These are phyloP conservation scores for Leccinum griseonigrum DNA, from an alignment of 1,284 basidiomycete genomes.

Conservation along the genomic window DNA sequence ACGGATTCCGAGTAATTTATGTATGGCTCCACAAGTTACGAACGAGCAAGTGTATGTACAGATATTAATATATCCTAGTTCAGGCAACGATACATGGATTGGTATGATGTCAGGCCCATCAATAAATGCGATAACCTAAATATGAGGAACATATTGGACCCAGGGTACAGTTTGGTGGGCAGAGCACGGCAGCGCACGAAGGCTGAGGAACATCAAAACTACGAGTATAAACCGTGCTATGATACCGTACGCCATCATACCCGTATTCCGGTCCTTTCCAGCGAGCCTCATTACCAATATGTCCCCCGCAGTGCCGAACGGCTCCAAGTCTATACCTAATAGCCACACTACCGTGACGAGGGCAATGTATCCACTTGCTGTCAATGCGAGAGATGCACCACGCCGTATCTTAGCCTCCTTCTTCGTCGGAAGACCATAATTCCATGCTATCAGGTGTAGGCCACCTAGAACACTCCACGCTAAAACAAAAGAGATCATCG, in stretches of 20 bases:
- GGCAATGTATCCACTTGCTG: neutral
- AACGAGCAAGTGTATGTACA: slow-evolving; percentile 4
- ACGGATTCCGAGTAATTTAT: slow-evolving; percentile 18
- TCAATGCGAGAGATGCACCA: neutral
- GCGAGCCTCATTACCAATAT: no score
- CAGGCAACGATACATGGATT: neutral
- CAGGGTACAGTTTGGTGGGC: neutral
- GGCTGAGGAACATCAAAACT: neutral
- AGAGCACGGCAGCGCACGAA: neutral
- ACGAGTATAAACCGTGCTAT: neutral
- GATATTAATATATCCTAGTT: neutral
- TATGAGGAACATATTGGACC: neutral
- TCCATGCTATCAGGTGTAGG: neutral
- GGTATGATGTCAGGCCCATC: neutral
- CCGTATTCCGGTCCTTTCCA: no score
- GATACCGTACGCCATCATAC: no score
- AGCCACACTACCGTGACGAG: no score
- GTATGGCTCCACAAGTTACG: slow-evolving; percentile 6
- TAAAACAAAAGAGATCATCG: neutral
- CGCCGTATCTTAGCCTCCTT: neutral
- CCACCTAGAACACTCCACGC: neutral
- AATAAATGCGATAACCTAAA: neutral
- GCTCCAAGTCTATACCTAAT: accelerated
- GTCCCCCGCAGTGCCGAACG: no score
- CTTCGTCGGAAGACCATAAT: neutral